phyloP scores from a whole-genome alignment of 352 stramenopile genomes.

The Phytophthora gonapodyides region DNA sequence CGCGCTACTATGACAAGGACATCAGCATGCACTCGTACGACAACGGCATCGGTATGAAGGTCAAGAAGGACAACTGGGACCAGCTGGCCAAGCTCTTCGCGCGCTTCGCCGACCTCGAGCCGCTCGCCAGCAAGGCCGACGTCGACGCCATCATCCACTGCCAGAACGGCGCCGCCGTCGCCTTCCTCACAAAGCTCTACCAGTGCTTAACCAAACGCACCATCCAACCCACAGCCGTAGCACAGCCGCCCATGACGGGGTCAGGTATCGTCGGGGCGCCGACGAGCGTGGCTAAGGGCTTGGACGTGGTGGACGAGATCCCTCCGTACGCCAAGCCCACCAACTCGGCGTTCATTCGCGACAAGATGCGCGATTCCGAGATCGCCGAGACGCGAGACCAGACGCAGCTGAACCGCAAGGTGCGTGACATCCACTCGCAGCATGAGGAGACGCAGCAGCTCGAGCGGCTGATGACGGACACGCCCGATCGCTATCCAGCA shows the following conservation, averaged over 20 bases:
- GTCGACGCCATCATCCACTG: conserved; percentile 90
- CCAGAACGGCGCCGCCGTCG: conserved; percentile 85
- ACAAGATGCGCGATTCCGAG: conserved; percentile 79
- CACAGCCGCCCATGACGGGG: conserved; percentile 17
- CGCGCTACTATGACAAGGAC: conserved; percentile 93
- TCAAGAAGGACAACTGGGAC: conserved; percentile 94
- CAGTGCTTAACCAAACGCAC: conserved; percentile 90
- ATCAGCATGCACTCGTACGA: conserved; percentile 94
- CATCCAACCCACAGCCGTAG: conserved; percentile 63
- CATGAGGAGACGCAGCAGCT: conserved; percentile 85
- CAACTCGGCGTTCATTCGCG: conserved; percentile 79
- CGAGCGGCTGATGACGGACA: conserved; percentile 65
- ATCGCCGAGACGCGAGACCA: conserved; percentile 78
- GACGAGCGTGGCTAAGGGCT: conserved; percentile 31
- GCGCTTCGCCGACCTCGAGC: conserved; percentile 75
- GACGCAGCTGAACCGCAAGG: conserved; percentile 63
- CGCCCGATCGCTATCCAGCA: conserved; percentile 67
- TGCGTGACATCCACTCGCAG: conserved; percentile 63
- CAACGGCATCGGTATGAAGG: conserved; percentile 90
- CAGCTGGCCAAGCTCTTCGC: conserved; percentile 84
- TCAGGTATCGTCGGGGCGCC: conserved; percentile 15
- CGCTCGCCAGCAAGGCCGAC: conserved; percentile 52
- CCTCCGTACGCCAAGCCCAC: conserved; percentile 87
- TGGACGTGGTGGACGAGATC: conserved; percentile 48
- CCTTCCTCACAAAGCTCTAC: conserved; percentile 90